Evolutionary conservation across 2,329 filamentous ascomycete species (phyloP), one percentile per base, ranked within the genome.

Genomic region (Tolypocladium tropicale): DNA sequence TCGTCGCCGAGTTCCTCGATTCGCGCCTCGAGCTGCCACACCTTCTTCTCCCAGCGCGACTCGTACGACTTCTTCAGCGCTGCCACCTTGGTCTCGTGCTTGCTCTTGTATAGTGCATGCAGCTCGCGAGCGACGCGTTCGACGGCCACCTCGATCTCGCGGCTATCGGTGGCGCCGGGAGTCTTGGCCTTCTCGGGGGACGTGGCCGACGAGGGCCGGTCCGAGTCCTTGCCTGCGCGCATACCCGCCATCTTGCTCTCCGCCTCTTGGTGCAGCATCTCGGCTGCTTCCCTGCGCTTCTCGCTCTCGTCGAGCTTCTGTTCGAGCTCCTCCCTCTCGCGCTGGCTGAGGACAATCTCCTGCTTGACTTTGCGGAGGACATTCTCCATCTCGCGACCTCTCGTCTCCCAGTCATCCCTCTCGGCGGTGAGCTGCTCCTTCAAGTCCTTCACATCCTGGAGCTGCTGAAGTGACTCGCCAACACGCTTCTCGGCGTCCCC

Each of bases 21-120:
- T 59, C 84, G 84, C 21, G 71, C 69, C 71, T 95, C 89, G 3
- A 96, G 81, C 64, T 93, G 89, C 55, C 82, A 83, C 56, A 93
- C 83, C 66, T 88, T 89, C 78, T 95, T 95, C 72, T 95, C 90
- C 82, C 90, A 94, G 55, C 93, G 85, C 51, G 82, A 82, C 70
- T 96, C 90, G 73, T 97, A 88, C 59, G 82, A 86, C 73, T 86
- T 86, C 74, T 87, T 97, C 61, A 99, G 78, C 4, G 92, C 93
- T 1, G 89, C 83, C 49, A 97, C 93, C 76, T 99, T 99, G 60
- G 86, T 90, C 75, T 97, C 93, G 70, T 99, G 94, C 75, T 99
- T 99, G 68, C 88, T 85, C 76, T 96, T 97, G 80, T 99, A 99
- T 12, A 96, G 80, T 0, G 86, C 81, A 69, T 99, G 94, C 43